A percentile compares a stretch with the other conserved stretches of the same genome.
These are phyloP conservation scores for Ceratobasidium sp. DNA, from an alignment of 1,284 basidiomycete species.

Conservation along the genomic window DNA sequence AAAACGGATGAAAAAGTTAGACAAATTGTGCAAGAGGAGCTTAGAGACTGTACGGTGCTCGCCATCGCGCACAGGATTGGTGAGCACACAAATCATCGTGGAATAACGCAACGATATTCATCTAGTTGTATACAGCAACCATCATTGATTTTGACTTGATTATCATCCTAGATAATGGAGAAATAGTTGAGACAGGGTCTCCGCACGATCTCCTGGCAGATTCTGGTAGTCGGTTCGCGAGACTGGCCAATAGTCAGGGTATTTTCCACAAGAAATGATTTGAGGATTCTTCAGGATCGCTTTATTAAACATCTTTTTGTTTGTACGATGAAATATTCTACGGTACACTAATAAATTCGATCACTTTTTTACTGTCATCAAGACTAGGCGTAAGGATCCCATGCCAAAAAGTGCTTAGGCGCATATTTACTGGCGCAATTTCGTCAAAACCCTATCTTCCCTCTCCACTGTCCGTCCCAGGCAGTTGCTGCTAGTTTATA, in stretches of 20 bases:
- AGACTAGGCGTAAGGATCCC: too few species aligned
- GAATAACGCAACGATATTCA: not conserved
- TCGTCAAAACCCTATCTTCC: too few species aligned
- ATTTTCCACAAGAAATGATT: not conserved
- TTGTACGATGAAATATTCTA: too few species aligned
- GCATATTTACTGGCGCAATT: too few species aligned
- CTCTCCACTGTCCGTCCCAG: too few species aligned
- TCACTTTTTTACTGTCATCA: too few species aligned
- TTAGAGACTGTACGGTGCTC: slow-evolving; percentile 19
- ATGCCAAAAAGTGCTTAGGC: too few species aligned
- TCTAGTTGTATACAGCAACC: not conserved
- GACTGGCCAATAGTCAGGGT: slow-evolving; percentile 27
- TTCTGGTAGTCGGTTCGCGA: slow-evolving; percentile 12
- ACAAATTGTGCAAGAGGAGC: not conserved
- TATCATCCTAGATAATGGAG: slow-evolving; percentile 11
- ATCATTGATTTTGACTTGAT: slow-evolving; percentile 32
- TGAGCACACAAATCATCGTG: slow-evolving; percentile 34
- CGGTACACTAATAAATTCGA: too few species aligned
- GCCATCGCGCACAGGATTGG: slow-evolving; percentile 32
- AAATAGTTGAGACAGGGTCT: slow-evolving; percentile 28
- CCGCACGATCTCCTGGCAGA: slow-evolving; percentile 5
- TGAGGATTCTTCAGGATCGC: too few species aligned
- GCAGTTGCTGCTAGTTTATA: too few species aligned
- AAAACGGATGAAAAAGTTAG: slow-evolving; percentile 17
- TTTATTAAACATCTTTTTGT: too few species aligned